A percentile compares a stretch with the other conserved stretches of the same genome.
These are phyloP conservation scores for Litchi chinensis DNA, from an alignment of 345 rosid genomes.

Conservation along the genomic window DNA sequence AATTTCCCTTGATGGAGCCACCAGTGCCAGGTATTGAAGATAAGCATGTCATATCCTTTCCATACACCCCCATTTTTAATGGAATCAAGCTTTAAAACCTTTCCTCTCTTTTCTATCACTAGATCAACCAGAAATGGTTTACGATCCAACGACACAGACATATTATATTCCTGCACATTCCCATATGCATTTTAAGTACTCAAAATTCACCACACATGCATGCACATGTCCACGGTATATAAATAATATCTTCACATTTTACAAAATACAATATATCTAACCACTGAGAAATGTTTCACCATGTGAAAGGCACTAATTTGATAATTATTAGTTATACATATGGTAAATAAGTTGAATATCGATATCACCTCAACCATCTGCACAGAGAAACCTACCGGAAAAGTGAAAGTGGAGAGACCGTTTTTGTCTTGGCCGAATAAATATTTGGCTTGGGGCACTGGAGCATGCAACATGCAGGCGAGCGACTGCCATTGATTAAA, in stretches of 20 bases:
- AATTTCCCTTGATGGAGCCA: conserved; percentile 61
- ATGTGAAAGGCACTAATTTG: too few species aligned
- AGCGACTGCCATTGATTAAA: conserved; percentile 79
- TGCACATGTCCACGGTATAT: too few species aligned
- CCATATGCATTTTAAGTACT: neutral
- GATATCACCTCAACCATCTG: too few species aligned
- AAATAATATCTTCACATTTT: too few species aligned
- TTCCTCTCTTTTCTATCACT: conserved; percentile 44
- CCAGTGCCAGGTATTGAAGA: conserved; percentile 79
- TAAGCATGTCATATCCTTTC: conserved; percentile 55
- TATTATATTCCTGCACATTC: conserved; percentile 43
- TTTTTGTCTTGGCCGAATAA: conserved; percentile 29
- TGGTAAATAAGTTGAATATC: too few species aligned
- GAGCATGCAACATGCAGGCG: conserved; percentile 67
- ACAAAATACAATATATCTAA: too few species aligned
- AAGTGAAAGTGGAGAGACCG: conserved; percentile 35
- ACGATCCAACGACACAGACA: conserved; percentile 40
- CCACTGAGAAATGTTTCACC: too few species aligned
- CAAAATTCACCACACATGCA: too few species aligned
- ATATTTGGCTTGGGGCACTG: conserved; percentile 48
- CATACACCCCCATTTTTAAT: conserved; percentile 50
- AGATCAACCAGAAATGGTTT: conserved; percentile 56
- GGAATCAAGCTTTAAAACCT: conserved; percentile 58
- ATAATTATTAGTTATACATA: too few species aligned
- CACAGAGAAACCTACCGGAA: conserved; percentile 32